phyloP scores from a whole-genome alignment of 208 protist genomes.

The Trypanosoma boissoni region DNA sequence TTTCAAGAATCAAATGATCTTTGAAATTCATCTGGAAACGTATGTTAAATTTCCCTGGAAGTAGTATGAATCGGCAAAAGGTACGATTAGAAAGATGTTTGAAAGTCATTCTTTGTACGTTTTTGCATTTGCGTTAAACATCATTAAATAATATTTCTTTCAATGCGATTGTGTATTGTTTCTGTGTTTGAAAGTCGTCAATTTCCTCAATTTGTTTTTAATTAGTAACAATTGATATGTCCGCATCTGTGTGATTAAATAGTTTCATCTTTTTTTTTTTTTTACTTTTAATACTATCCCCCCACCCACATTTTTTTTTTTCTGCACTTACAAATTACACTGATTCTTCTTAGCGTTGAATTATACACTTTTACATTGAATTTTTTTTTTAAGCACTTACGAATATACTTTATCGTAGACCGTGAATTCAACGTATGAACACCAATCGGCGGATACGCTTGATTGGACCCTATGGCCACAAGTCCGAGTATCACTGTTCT shows the following conservation, averaged over 20 bases:
- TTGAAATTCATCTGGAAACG: too few relatives aligned
- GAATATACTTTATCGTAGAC: too few relatives aligned
- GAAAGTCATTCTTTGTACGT: conserved; percentile 1
- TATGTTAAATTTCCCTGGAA: too few relatives aligned
- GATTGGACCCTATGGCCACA: conserved; percentile 38
- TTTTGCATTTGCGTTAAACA: neutral
- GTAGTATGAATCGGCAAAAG: too few relatives aligned
- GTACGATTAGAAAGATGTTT: too few relatives aligned
- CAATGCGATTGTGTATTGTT: neutral
- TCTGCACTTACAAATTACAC: neutral
- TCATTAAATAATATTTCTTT: neutral
- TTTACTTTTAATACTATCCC: conserved; percentile 5
- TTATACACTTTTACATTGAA: neutral
- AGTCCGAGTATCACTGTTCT: conserved; percentile 82
- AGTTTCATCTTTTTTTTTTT: conserved; percentile 1
- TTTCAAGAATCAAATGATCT: too few relatives aligned
- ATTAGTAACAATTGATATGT: neutral
- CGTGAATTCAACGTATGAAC: too few relatives aligned
- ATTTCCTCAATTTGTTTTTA: neutral
- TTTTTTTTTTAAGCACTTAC: neutral
- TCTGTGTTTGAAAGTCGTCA: neutral
- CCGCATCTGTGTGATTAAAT: too few relatives aligned
- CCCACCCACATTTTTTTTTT: neutral
- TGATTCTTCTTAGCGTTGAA: neutral
- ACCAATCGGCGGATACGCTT: conserved; percentile 16